phyloP scores from a whole-genome alignment of 345 rosid species.

The Aethionema arabicum region DNA sequence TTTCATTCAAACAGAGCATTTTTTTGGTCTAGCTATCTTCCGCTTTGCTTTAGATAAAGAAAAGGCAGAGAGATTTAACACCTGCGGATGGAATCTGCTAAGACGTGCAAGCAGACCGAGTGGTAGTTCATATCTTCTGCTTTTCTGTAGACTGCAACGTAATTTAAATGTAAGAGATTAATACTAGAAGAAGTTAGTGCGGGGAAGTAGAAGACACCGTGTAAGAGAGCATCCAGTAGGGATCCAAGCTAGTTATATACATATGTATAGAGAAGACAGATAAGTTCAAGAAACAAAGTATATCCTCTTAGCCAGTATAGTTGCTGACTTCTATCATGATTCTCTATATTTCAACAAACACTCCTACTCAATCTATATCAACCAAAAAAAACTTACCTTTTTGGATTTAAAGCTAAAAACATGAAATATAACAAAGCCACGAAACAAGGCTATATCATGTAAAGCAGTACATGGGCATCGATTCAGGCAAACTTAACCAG shows the following conservation, averaged over 20 bases:
- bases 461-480: not conserved
- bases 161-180: slow-evolving; percentile 10
- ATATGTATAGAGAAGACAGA: slow-evolving; percentile 19
- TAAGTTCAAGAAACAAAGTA: slow-evolving; percentile 1
- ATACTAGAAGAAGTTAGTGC: not conserved
- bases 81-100: slow-evolving; percentile 97
- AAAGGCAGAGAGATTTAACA: slow-evolving; percentile 31
- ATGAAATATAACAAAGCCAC: slow-evolving; percentile 1
- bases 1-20: not conserved
- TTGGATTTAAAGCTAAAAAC: slow-evolving; percentile 6
- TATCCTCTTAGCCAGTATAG: not conserved
- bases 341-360: slow-evolving; percentile 12
- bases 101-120: slow-evolving; percentile 89
- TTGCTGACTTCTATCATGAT: slow-evolving; percentile 17
- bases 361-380: slow-evolving; percentile 10
- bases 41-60: slow-evolving; percentile 14
- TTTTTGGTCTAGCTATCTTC: not conserved
- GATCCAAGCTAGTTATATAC: not conserved
- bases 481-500: slow-evolving; percentile 13
- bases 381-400: not conserved
- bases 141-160: slow-evolving; percentile 74
- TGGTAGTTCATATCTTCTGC: slow-evolving; percentile 99
- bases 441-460: slow-evolving; percentile 1
- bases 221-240: too few species aligned
- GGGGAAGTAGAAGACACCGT: too few species aligned